These are phyloP conservation scores for Paecilomyces dactylethromorphus DNA, from an alignment of 2,329 filamentous ascomycete species.

Conservation along the genomic window DNA sequence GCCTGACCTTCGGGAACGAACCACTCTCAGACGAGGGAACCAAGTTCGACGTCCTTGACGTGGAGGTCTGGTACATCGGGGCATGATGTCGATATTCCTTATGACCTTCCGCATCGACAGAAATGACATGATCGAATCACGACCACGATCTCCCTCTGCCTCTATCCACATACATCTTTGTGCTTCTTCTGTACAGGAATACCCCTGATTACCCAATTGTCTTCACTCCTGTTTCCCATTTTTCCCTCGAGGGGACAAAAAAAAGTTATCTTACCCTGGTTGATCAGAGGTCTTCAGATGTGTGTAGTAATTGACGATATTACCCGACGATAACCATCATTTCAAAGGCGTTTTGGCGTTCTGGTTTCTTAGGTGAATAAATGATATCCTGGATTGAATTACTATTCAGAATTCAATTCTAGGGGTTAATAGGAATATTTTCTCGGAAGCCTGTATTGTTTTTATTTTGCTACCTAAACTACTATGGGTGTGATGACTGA, in stretches of 20 bases:
- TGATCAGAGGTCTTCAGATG: background rate
- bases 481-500: background rate
- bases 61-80: constrained; percentile 91
- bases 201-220: background rate
- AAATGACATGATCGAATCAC: too few relatives aligned
- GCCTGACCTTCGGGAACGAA: constrained; percentile 92
- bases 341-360: background rate
- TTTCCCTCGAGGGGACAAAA: background rate
- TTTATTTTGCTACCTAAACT: background rate
- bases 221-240: background rate
- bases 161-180: background rate
- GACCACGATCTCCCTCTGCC: too few relatives aligned
- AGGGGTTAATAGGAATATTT: background rate
- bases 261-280: background rate
- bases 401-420: background rate
- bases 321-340: background rate
- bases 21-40: constrained; percentile 84
- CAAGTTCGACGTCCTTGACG: constrained; percentile 84
- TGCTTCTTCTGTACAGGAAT: background rate
- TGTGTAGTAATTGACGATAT: background rate
- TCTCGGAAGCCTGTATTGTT: background rate
- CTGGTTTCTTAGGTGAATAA: background rate
- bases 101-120: too few relatives aligned
- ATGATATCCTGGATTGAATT: background rate
- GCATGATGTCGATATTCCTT: constrained; percentile 9